These are phyloP conservation scores for Ballota nigra DNA, from an alignment of 257 asterid species.

Conservation along the genomic window DNA sequence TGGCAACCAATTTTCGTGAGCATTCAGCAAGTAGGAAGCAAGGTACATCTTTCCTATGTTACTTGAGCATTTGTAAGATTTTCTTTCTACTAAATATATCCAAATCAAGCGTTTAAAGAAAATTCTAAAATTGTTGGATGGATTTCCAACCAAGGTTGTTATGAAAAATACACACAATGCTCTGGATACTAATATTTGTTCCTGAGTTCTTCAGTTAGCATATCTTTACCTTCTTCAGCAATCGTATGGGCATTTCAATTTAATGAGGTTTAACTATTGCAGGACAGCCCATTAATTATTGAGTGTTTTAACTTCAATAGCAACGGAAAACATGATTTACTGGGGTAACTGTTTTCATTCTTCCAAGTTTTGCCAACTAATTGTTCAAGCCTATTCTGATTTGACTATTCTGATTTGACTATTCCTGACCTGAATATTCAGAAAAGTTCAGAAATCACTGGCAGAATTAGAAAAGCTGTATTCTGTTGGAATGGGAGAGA, in stretches of 20 bases:
- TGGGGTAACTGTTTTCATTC: constrained; percentile 61
- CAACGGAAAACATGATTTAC: constrained; percentile 84
- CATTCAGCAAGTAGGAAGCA: constrained; percentile 95
- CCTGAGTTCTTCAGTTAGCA: constrained; percentile 14
- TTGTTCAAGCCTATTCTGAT: constrained; percentile 30
- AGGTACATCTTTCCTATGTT: constrained; percentile 51
- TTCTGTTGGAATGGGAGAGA: constrained; percentile 57
- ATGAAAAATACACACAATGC: constrained; percentile 12
- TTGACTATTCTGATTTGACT: constrained; percentile 33
- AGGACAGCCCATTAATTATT: constrained; percentile 87
- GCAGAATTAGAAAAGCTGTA: constrained; percentile 83
- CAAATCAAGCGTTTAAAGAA: not conserved
- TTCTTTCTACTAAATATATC: constrained; percentile 1
- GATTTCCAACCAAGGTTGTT: constrained; percentile 15
- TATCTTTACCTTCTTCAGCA: constrained; percentile 8
- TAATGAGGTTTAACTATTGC: constrained; percentile 48
- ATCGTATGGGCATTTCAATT: constrained; percentile 17
- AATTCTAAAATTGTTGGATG: not conserved
- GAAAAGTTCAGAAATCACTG: constrained; percentile 85
- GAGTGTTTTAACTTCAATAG: constrained; percentile 94
- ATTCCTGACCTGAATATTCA: constrained; percentile 39
- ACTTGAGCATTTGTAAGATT: constrained; percentile 20
- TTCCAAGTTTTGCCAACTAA: constrained; percentile 15
- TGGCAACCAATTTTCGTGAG: constrained; percentile 80
- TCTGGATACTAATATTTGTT: constrained; percentile 14